Conservation (phyloP, 805 yeast genomes). For the Diddensiella santjacobensis region DNA sequence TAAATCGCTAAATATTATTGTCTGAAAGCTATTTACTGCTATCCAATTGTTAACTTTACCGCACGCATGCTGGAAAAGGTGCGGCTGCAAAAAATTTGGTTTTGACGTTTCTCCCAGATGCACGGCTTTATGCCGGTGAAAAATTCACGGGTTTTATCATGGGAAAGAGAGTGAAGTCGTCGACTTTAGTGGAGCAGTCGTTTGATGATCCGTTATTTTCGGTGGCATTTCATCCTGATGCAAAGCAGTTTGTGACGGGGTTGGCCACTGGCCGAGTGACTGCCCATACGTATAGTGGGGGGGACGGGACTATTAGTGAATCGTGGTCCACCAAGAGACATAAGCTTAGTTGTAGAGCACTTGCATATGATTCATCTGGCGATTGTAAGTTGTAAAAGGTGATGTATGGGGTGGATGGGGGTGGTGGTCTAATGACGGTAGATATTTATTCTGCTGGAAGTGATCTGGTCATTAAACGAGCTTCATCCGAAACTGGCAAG, state of each 20-base stretch:
- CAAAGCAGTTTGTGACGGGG: constrained; percentile 63
- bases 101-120: no score
- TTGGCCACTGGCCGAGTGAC: constrained; percentile 77
- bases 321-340: constrained; percentile 88
- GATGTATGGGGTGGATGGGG: neutral
- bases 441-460: constrained; percentile 67
- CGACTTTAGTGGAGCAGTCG: constrained; percentile 21
- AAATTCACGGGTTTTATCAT: no score
- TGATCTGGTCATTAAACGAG: constrained; percentile 75
- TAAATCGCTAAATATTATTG: no score
- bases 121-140: no score
- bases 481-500: constrained; percentile 66
- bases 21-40: no score
- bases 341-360: constrained; percentile 78
- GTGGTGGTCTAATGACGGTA: constrained; percentile 10
- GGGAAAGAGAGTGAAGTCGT: constrained; percentile 19
- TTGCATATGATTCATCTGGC: constrained; percentile 63
- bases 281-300: constrained; percentile 56
- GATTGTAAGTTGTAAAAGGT: constrained; percentile 37
- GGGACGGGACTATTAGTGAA: constrained; percentile 33
- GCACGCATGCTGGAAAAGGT: no score
- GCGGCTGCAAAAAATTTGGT: no score
- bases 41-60: no score
- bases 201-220: constrained; percentile 54
- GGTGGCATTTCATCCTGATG: constrained; percentile 71